Base-by-base conservation (phyloP, 805 yeast genomes). In the Cyberlindnera petersonii region DNA sequence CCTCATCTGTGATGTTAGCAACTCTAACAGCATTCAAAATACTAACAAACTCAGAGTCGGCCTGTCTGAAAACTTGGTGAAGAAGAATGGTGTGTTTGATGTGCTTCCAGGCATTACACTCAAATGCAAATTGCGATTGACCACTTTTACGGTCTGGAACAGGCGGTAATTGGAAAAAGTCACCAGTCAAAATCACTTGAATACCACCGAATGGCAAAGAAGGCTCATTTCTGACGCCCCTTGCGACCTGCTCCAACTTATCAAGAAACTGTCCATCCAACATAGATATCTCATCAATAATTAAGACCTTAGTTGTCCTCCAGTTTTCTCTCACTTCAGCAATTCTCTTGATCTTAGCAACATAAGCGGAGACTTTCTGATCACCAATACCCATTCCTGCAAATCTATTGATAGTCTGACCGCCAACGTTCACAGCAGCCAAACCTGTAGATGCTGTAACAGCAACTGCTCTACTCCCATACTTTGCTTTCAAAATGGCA, bases 361-460 rank as follows among this genome's bases (percentile, higher is more conserved):
- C 13, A 11, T 67, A 61, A 2, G 74, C 66, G 13, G 61, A 59
- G 0, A 64, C 64, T 0, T 63, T 72, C 3, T 68, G 37, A 9
- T 77, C 86, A 73, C 86, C 31, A 63, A 88, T 60, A 0, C 98
- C 98, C 38, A 88, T 75, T 1, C 95, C 94, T 0, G 95, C 75
- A 64, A 81, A 87, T 53, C 84, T 71, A 59, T 91, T 95, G 21
- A 93, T 68, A 0, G 98, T 93, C 22, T 74, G 75, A 18, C 98
- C 98, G 3, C 94, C 95, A 50, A 93, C 84, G 52, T 88, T 87
- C 29, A 87, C 82, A 0, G 97, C 98, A 0, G 98, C 98, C 45
- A 93, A 66, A 1, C 98, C 98, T 0, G 98, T 93, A 0, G 96
- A 85, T 0, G 98, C 98, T 0, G 98, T 87, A 4, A 93, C 78